Base-by-base conservation (phyloP, 257 asterid genomes). In the Echites panduratus region DNA sequence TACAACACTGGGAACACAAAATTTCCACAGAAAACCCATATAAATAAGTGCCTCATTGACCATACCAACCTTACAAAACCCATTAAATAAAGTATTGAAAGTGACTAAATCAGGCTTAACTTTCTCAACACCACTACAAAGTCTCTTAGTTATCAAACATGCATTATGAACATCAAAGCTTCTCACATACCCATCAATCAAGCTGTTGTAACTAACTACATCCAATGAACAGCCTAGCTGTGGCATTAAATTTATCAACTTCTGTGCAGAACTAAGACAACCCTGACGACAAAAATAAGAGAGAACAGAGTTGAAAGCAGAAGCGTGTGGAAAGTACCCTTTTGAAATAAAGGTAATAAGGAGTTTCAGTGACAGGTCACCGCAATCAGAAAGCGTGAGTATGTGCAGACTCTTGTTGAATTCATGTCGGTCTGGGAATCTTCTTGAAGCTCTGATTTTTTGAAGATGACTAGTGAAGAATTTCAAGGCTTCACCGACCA, bases 341-440 rank as follows among this genome's bases (percentile, higher is more conserved):
- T 40, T 62, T 65, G 67, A 59, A 5, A 76, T 41, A 58, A 76
- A 76, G 67, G 41, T 14, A 17, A 35, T 1, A n/a, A 76, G 75
- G 47, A 76, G 79, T 58, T 76, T 76, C 16, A 70, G 47, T 22
- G 79, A 76, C 47, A 76, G 66, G 70, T 76, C 75, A 43, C 79
- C 75, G 24, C 80, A 76, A 68, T 57, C 53, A 50, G 65, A 43
- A 24, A 75, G 72, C 8, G 45, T 49, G 65, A 76, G 76, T 32
- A 62, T 40, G 76, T 76, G 68, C 19, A 76, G 71, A n/a, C 27
- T 41, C 50, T 76, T 76, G 72, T 63, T 70, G 50, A 76, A 64
- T 19, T 70, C 53, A 52, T 47, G 56, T 17, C 49, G 68, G 59
- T 75, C 66, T 22, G 78, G 78, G 56, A 44, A 43, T 20, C 41